Conservation (phyloP, 2,329 filamentous ascomycete genomes). For the Coleophoma cylindrospora region DNA sequence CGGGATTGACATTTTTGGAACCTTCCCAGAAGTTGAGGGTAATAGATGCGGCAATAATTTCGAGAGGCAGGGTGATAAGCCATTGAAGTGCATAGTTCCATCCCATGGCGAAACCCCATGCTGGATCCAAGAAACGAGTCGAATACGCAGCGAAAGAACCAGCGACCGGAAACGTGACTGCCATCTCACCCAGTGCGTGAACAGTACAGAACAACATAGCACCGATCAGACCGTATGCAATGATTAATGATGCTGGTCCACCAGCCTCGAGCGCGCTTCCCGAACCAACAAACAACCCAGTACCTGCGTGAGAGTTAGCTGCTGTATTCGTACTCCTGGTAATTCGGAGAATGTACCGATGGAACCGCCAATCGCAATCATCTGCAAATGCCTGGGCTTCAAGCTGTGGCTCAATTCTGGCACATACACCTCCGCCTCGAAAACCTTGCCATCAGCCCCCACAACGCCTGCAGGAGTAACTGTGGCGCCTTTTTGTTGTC, state of each 20-base stretch:
- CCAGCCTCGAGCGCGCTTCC: conserved; percentile 65
- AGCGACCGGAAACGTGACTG: conserved; percentile 80
- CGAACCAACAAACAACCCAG: conserved; percentile 79
- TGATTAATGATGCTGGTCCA: conserved; percentile 69
- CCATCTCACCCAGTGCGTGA: conserved; percentile 70
- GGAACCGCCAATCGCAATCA: conserved; percentile 94
- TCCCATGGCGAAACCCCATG: conserved; percentile 92
- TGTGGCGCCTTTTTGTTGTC: background rate
- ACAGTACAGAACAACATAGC: conserved; percentile 86
- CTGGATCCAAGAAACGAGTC: conserved; percentile 85
- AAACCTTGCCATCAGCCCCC: conserved; percentile 1
- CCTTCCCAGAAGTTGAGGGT: conserved; percentile 76
- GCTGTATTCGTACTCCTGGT: background rate
- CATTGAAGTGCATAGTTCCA: conserved; percentile 77
- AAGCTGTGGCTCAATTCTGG: conserved; percentile 38
- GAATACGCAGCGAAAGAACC: conserved; percentile 87
- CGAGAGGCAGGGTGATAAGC: conserved; percentile 74
- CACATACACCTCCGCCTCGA: background rate
- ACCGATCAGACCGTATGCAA: conserved; percentile 75
- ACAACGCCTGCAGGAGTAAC: background rate
- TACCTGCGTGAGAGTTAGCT: conserved; percentile 42
- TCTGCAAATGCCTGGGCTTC: conserved; percentile 81
- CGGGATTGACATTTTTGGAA: conserved; percentile 48
- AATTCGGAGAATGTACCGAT: conserved; percentile 51
- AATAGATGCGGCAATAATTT: conserved; percentile 78